Conservation (phyloP, 2,329 filamentous ascomycete species). For the Beauveria sp. region DNA sequence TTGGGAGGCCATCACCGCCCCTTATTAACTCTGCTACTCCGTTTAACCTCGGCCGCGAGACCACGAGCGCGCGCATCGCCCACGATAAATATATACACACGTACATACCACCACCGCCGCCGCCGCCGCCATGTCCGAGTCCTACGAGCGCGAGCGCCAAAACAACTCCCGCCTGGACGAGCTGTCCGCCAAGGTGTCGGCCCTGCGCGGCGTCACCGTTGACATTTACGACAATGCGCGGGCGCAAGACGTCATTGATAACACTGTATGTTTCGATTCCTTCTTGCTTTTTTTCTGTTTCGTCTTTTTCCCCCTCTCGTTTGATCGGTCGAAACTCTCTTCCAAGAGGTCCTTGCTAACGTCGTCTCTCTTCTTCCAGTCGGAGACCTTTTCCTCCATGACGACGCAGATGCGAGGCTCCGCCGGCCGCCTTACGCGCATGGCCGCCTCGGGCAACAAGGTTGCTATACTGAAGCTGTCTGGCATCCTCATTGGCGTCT, state of each 20-base stretch:
- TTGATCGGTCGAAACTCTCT: neutral
- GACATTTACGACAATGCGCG: slow-evolving; percentile 97
- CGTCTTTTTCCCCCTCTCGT: neutral
- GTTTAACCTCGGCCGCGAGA: too few relatives aligned
- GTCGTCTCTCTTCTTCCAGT: slow-evolving; percentile 36
- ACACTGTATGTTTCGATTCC: slow-evolving; percentile 55
- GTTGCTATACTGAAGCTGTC: slow-evolving; percentile 85
- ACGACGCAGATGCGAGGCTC: slow-evolving; percentile 75
- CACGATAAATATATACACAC: neutral
- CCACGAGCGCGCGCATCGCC: neutral
- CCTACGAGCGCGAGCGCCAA: slow-evolving; percentile 76
- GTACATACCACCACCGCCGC: neutral
- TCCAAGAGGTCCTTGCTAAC: neutral
- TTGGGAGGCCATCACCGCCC: too few relatives aligned
- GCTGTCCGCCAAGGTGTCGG: slow-evolving; percentile 82
- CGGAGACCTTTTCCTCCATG: slow-evolving; percentile 87
- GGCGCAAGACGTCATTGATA: slow-evolving; percentile 80
- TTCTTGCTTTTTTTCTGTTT: neutral
- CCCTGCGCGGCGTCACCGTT: slow-evolving; percentile 85
- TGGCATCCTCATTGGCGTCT: slow-evolving; percentile 66
- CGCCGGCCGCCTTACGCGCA: slow-evolving; percentile 72
- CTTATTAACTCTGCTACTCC: too few relatives aligned
- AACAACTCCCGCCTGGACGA: slow-evolving; percentile 93
- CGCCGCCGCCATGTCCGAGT: slow-evolving; percentile 56
- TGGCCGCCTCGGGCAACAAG: slow-evolving; percentile 87